phyloP scores from a whole-genome alignment of 2,329 filamentous ascomycete species.

The Neofusicoccum ribis region DNA sequence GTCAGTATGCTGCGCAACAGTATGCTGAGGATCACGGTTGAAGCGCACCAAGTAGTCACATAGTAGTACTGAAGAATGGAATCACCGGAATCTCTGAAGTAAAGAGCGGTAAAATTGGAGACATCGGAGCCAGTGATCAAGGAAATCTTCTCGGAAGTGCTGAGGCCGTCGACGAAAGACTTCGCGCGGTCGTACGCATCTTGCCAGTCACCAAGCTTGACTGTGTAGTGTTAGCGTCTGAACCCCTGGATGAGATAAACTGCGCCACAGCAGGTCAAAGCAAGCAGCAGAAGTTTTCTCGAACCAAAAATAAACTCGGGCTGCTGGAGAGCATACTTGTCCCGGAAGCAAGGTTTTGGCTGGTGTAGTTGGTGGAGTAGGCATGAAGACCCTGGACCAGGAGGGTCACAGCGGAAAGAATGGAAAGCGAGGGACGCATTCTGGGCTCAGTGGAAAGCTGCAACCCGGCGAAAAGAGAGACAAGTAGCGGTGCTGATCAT shows the following conservation, averaged over 20 bases:
- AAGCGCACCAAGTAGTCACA: constrained; percentile 3
- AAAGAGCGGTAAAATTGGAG: constrained; percentile 18
- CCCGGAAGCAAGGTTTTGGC: constrained; percentile 8
- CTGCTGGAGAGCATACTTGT: background rate
- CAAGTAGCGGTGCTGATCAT: background rate
- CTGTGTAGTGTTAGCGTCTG: background rate
- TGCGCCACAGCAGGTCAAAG: background rate
- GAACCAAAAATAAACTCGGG: background rate
- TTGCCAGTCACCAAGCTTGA: constrained; percentile 20
- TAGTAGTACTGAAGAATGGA: constrained; percentile 18
- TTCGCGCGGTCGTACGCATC: constrained; percentile 11
- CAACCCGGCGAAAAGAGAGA: background rate
- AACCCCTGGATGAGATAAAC: background rate
- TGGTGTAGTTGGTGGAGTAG: constrained; percentile 17
- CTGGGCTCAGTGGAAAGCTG: background rate
- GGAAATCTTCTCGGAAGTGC: constrained; percentile 7
- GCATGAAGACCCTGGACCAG: constrained; percentile 8
- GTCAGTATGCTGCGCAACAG: background rate
- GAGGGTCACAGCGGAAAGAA: constrained; percentile 4
- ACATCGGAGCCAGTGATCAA: constrained; percentile 15
- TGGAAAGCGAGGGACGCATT: constrained; percentile 6
- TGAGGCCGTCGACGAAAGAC: constrained; percentile 15
- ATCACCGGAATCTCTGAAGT: constrained; percentile 18
- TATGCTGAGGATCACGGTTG: background rate
- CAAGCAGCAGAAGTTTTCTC: background rate